Conservation (phyloP, 768 basidiomycete species). For the Suillus subluteus region DNA sequence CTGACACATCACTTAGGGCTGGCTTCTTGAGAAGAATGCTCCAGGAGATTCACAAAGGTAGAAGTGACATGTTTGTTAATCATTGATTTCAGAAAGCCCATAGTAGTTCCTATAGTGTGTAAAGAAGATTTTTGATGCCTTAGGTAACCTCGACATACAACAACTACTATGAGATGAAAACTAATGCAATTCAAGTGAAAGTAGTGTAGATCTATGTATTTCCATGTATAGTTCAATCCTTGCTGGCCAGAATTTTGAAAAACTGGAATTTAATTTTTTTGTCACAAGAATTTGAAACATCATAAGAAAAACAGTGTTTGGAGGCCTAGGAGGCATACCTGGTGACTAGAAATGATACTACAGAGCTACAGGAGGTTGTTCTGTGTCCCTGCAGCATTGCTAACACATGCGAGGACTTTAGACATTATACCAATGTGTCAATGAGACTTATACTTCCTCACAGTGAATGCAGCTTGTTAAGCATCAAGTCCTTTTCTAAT, state of each 20-base stretch:
- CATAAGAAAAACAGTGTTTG: background rate
- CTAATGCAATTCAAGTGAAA: background rate
- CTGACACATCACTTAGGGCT: no score
- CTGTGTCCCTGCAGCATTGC: background rate
- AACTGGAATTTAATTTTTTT: background rate
- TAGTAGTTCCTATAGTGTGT: background rate
- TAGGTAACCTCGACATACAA: background rate
- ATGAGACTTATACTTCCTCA: conserved; percentile 23
- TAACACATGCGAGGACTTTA: no score
- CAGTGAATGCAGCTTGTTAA: conserved; percentile 11
- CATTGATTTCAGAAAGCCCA: no score
- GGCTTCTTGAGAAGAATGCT: no score
- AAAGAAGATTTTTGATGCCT: conserved; percentile 10
- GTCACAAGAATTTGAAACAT: conserved; percentile 10
- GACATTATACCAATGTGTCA: conserved; percentile 9
- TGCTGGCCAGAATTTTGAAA: conserved; percentile 4
- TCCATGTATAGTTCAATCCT: background rate
- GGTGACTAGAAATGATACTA: background rate
- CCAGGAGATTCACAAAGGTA: no score
- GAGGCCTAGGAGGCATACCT: background rate
- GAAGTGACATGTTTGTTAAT: no score
- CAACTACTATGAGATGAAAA: background rate
- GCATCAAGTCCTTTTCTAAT: conserved; percentile 18
- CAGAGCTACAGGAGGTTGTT: background rate
- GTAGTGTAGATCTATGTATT: background rate